Evolutionary conservation across 1,284 basidiomycete genomes (phyloP).

Genomic region (Malassezia equina): DNA sequence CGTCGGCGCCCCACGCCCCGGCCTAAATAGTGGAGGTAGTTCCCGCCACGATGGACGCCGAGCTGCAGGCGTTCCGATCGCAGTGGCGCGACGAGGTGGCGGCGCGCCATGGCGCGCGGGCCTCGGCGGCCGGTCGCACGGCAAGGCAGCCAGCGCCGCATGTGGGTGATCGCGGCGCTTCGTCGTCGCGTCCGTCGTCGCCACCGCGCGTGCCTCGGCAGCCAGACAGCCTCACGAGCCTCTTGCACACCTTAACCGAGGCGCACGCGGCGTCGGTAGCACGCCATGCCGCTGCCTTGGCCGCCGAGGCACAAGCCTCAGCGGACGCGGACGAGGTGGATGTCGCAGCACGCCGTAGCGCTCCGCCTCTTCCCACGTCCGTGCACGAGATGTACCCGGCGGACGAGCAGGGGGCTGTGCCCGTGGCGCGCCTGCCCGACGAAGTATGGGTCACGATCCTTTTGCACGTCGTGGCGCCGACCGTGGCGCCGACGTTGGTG

Average conservation of each 20-base stretch:
- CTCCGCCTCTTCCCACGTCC: neutral
- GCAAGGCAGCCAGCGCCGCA: too few species aligned
- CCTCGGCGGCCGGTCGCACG: too few species aligned
- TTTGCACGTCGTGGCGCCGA: conserved; percentile 14
- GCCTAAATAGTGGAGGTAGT: neutral
- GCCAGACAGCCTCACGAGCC: neutral
- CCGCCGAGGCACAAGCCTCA: neutral
- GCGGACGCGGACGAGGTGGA: neutral
- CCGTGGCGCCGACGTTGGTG: neutral
- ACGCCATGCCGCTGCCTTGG: neutral
- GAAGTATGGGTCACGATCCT: conserved; percentile 35
- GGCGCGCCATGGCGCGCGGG: neutral
- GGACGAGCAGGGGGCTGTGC: conserved; percentile 24
- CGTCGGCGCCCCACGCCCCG: too few species aligned
- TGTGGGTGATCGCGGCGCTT: too few species aligned
- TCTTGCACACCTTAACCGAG: conserved; percentile 1
- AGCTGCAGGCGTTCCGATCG: conserved; percentile 10
- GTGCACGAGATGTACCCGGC: conserved; percentile 7
- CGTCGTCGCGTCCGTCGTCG: neutral
- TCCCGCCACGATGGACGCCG: conserved; percentile 2
- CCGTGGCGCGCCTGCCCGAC: conserved; percentile 29
- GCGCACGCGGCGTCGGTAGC: neutral
- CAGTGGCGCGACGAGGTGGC: conserved; percentile 13
- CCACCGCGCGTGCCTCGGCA: neutral
- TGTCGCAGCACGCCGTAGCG: neutral